These are phyloP conservation scores for Helotiales sp. DNA, from an alignment of 2,329 filamentous ascomycete genomes.

Conservation along the genomic window DNA sequence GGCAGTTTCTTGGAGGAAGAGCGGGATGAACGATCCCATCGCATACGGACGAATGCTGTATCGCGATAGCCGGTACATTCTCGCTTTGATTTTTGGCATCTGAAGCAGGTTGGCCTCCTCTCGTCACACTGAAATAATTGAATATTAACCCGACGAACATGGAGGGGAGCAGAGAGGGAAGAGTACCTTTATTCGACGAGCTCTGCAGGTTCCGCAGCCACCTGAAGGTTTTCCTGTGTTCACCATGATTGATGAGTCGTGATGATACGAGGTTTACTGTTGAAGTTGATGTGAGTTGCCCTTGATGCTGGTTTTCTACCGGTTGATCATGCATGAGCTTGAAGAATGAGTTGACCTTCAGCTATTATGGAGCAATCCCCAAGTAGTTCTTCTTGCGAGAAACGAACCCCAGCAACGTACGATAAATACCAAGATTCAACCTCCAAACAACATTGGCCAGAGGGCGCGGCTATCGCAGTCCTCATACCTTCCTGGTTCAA, in stretches of 20 bases:
- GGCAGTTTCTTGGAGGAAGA: background rate
- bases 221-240: slow-evolving; percentile 2
- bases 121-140: background rate
- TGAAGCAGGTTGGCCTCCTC: slow-evolving; percentile 1
- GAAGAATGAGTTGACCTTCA: background rate
- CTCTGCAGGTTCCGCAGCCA: slow-evolving; percentile 1
- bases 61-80: slow-evolving; percentile 1
- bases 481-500: background rate
- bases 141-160: background rate
- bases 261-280: background rate
- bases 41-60: slow-evolving; percentile 1
- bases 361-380: background rate
- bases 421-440: background rate
- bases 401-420: background rate
- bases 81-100: slow-evolving; percentile 1
- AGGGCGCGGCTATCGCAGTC: background rate
- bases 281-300: too few relatives aligned
- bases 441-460: background rate
- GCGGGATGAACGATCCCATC: background rate
- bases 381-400: background rate
- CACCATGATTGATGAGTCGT: background rate
- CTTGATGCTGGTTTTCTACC: too few relatives aligned
- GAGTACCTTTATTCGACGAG: background rate
- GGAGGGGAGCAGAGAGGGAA: background rate
- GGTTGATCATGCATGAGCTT: too few relatives aligned